Base-by-base conservation (phyloP, 169 alveolate genomes). In the Plasmodium relictum region DNA sequence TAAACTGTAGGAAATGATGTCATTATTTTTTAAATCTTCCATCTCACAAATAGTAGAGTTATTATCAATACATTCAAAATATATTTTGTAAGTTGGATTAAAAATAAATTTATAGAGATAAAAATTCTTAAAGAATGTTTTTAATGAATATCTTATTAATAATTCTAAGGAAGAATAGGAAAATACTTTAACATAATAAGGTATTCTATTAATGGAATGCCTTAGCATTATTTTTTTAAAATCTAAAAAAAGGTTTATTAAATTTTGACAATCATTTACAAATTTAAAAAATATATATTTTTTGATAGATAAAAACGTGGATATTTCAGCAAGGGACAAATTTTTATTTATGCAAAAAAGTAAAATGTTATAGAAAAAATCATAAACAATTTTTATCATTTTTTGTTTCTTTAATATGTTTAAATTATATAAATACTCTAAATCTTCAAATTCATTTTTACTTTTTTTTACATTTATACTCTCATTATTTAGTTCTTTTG, bases 21-120 rank as follows among this genome's bases (percentile, higher is more conserved):
- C n/a, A n/a, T n/a, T n/a, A n/a, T n/a, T n/a, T n/a, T n/a, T n/a
- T n/a, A n/a, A n/a, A 2, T 76, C 74, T 18, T 8, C 45, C 37
- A 50, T 65, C 5, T 63, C 70, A 8, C 45, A 39, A 12, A 9
- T 20, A 31, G 14, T 9, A 3, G 24, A 72, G 14, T 73, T 14
- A n/a, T 78, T 44, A 50, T 14, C 6, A 6, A 31, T 18, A 22
- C 72, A 56, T 24, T 37, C 72, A 68, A 78, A 78, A 65, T 20
- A 20, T 45, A 66, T 78, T 48, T 66, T 58, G 65, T 65, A 78
- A 54, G 20, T 50, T 8, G 89, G 89, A 44, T 18, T 20, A 59
- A 78, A 78, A 65, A 78, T 78, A 78, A 48, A 78, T 22, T 78
- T 78, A 44, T 78, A 78, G 22, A 78, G 65, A 50, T 65, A 26